These are phyloP conservation scores for Halenospora varia DNA, from an alignment of 495 filamentous ascomycete genomes.

Conservation along the genomic window DNA sequence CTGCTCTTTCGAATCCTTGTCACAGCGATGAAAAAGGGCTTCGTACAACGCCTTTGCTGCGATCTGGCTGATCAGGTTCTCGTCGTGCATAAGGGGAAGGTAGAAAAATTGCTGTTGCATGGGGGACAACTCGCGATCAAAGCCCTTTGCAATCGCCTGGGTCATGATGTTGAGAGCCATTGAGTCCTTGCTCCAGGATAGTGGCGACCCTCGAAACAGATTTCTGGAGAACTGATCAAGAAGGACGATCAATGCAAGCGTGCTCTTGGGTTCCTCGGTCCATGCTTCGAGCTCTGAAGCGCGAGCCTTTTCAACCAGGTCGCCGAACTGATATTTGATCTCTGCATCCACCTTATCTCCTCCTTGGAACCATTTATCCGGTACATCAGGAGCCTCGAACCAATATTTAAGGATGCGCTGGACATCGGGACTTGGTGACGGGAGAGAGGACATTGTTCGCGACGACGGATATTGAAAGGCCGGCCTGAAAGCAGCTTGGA, in stretches of 20 bases:
- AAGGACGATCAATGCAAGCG: slow-evolving; percentile 17
- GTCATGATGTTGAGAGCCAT: slow-evolving; percentile 28
- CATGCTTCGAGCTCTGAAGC: slow-evolving; percentile 9
- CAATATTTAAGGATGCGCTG: slow-evolving; percentile 10
- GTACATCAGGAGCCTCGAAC: slow-evolving; percentile 2
- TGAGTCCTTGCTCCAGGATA: slow-evolving; percentile 26
- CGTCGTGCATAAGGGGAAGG: slow-evolving; percentile 33
- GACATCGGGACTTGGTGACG: slow-evolving; percentile 5
- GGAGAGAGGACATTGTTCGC: slow-evolving; percentile 10
- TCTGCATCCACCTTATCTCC: slow-evolving; percentile 13
- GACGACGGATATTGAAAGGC: not conserved
- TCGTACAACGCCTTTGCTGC: slow-evolving; percentile 27
- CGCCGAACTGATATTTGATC: slow-evolving; percentile 14
- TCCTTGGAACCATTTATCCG: slow-evolving; percentile 13
- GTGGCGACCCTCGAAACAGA: slow-evolving; percentile 13
- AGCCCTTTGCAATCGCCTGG: slow-evolving; percentile 26
- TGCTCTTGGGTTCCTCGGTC: slow-evolving; percentile 11
- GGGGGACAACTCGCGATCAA: slow-evolving; percentile 25
- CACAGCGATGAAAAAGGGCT: slow-evolving; percentile 11
- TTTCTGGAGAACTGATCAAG: slow-evolving; percentile 25
- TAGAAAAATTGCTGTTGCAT: slow-evolving; percentile 33
- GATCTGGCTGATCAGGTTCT: slow-evolving; percentile 30
- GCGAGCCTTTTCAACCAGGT: slow-evolving; percentile 12
- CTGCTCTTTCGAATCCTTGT: slow-evolving; percentile 16
- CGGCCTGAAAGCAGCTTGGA: slow-evolving; percentile 6